Evolutionary conservation across 208 protist genomes (phyloP).

Genomic region (Wallacemonas sp.): DNA sequence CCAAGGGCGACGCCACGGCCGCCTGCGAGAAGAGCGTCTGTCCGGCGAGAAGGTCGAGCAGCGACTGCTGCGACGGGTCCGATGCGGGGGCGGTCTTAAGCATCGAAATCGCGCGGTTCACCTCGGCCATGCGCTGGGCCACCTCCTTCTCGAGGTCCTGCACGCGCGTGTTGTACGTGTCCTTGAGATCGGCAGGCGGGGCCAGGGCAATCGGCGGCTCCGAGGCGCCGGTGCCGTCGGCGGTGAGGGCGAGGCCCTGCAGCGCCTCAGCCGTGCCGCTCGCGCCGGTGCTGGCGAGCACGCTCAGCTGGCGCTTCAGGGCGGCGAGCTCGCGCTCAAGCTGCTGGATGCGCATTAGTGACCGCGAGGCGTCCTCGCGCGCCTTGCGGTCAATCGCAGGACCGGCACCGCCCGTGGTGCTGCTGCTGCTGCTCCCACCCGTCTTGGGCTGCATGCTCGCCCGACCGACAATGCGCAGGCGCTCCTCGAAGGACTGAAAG

Average conservation of each 20-base stretch:
- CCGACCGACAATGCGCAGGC: slow-evolving; percentile 81
- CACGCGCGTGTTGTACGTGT: slow-evolving; percentile 63
- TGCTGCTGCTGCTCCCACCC: background rate
- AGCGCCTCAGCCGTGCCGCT: background rate
- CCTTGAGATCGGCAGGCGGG: slow-evolving; percentile 33
- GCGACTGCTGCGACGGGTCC: slow-evolving; percentile 13
- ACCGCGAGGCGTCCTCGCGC: slow-evolving; percentile 82
- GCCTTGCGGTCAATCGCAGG: slow-evolving; percentile 79
- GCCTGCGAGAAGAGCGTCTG: slow-evolving; percentile 14
- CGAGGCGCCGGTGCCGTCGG: background rate
- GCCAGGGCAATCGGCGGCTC: slow-evolving; percentile 18
- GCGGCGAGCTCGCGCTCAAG: slow-evolving; percentile 68
- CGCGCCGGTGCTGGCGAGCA: background rate
- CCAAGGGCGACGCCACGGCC: slow-evolving; percentile 8
- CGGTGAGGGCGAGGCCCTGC: no score
- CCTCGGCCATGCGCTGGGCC: slow-evolving; percentile 83
- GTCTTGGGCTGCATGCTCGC: slow-evolving; percentile 56
- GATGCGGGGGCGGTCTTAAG: slow-evolving; percentile 20
- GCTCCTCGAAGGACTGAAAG: slow-evolving; percentile 84
- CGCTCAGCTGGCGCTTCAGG: slow-evolving; percentile 41
- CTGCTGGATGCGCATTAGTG: slow-evolving; percentile 83
- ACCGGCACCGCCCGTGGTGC: no score
- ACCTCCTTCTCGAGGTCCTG: slow-evolving; percentile 78
- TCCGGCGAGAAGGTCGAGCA: slow-evolving; percentile 17
- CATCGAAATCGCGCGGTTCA: slow-evolving; percentile 77